Conservation (phyloP, 495 filamentous ascomycete species). For the Aspergillus haitiensis region DNA sequence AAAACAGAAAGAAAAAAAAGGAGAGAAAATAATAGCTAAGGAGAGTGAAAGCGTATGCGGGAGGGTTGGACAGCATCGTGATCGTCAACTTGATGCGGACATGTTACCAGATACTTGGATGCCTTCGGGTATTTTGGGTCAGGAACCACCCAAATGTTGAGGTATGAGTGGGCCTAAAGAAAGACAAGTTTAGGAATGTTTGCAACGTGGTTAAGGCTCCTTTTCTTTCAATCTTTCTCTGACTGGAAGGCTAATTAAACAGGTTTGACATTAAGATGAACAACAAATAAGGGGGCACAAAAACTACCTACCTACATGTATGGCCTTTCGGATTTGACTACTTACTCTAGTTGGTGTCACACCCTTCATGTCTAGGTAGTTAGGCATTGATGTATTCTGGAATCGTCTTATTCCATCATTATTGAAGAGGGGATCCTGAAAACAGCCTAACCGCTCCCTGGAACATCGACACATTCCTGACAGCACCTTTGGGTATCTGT, state of each 20-base stretch:
- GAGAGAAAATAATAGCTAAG: too few relatives aligned
- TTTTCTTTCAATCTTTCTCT: not conserved
- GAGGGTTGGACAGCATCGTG: slow-evolving; percentile 1
- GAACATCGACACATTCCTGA: not conserved
- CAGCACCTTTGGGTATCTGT: too few relatives aligned
- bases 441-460: slow-evolving; percentile 2
- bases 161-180: not conserved
- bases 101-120: not conserved
- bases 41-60: slow-evolving; percentile 5
- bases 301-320: too few relatives aligned
- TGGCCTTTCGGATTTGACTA: too few relatives aligned
- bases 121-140: slow-evolving; percentile 7
- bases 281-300: too few relatives aligned
- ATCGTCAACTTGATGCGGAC: slow-evolving; percentile 6
- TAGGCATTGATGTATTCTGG: not conserved
- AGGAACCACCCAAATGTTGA: not conserved
- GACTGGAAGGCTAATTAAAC: not conserved
- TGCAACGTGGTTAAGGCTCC: slow-evolving; percentile 2
- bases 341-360: too few relatives aligned
- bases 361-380: not conserved
- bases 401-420: not conserved
- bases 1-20: too few relatives aligned
- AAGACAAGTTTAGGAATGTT: slow-evolving; percentile 7
- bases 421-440: not conserved
- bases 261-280: not conserved